phyloP scores from a whole-genome alignment of 441 rosid genomes.

The Breynia disticha region DNA sequence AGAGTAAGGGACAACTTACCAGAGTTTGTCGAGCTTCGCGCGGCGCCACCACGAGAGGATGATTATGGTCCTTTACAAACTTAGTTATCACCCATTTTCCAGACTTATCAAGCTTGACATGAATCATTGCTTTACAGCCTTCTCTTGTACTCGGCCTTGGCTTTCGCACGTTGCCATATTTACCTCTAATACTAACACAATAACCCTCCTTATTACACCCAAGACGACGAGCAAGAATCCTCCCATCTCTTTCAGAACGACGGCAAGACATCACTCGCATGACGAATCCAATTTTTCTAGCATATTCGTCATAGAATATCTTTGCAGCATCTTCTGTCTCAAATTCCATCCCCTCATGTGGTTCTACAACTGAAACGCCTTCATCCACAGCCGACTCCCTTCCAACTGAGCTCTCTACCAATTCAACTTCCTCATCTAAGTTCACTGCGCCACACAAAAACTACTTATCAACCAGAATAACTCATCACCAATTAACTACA shows the following conservation, averaged over 20 bases:
- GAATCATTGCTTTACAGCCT: conserved; percentile 94
- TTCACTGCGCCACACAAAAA: conserved; percentile 40
- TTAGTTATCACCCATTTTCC: conserved; percentile 92
- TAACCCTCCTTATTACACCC: conserved; percentile 95
- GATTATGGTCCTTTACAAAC: conserved; percentile 87
- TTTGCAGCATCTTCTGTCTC: conserved; percentile 81
- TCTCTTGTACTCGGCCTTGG: conserved; percentile 88
- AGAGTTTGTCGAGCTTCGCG: conserved; percentile 72
- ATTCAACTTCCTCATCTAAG: conserved; percentile 34
- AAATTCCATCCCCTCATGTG: conserved; percentile 64
- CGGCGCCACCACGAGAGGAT: conserved; percentile 56
- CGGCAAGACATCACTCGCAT: conserved; percentile 91
- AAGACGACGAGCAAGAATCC: conserved; percentile 82
- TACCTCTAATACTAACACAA: conserved; percentile 84
- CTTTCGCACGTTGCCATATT: conserved; percentile 73
- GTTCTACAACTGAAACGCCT: conserved; percentile 38
- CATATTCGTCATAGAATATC: conserved; percentile 79
- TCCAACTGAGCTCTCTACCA: conserved; percentile 33
- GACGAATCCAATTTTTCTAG: conserved; percentile 68
- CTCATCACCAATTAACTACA: background rate
- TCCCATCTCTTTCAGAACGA: conserved; percentile 83
- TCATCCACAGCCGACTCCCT: conserved; percentile 20
- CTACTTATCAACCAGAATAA: background rate
- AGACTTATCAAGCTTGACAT: conserved; percentile 68
- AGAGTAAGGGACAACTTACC: conserved; percentile 37